phyloP scores from a whole-genome alignment of 108 stramenopile genomes.

The Cyclotella baltica region DNA sequence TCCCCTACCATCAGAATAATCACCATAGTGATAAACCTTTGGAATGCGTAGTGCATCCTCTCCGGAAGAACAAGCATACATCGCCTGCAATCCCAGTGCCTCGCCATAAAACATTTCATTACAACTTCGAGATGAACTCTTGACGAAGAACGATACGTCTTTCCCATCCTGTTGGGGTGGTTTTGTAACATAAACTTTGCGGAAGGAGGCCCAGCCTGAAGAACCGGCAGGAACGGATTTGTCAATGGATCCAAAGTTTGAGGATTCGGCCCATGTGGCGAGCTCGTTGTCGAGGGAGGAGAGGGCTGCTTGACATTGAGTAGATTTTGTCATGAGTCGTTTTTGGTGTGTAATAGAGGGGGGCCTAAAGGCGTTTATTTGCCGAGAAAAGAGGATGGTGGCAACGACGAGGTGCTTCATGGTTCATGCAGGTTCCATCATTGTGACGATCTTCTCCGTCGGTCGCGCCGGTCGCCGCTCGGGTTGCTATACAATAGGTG shows the following conservation, averaged over 20 bases:
- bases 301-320: slow-evolving; percentile 21
- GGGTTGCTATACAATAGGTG: no score
- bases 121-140: slow-evolving; percentile 36
- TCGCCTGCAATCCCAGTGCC: slow-evolving; percentile 60
- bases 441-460: no score
- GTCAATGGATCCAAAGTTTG: slow-evolving; percentile 44
- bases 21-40: slow-evolving; percentile 57
- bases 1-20: slow-evolving; percentile 42
- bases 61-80: slow-evolving; percentile 50
- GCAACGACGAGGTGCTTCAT: neutral
- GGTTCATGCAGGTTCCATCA: no score
- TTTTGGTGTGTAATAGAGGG: neutral
- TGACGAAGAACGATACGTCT: slow-evolving; percentile 61
- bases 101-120: slow-evolving; percentile 64
- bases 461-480: no score
- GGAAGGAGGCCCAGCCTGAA: slow-evolving; percentile 63
- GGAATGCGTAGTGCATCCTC: slow-evolving; percentile 52
- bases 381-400: neutral
- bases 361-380: neutral
- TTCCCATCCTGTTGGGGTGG: slow-evolving; percentile 27
- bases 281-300: slow-evolving; percentile 49
- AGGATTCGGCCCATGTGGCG: slow-evolving; percentile 37
- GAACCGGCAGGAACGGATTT: slow-evolving; percentile 47
- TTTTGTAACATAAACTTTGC: slow-evolving; percentile 51
- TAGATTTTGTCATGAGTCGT: neutral